Evolutionary conservation across 2,329 filamentous ascomycete genomes (phyloP).

Genomic region (Canariomyces notabilis): DNA sequence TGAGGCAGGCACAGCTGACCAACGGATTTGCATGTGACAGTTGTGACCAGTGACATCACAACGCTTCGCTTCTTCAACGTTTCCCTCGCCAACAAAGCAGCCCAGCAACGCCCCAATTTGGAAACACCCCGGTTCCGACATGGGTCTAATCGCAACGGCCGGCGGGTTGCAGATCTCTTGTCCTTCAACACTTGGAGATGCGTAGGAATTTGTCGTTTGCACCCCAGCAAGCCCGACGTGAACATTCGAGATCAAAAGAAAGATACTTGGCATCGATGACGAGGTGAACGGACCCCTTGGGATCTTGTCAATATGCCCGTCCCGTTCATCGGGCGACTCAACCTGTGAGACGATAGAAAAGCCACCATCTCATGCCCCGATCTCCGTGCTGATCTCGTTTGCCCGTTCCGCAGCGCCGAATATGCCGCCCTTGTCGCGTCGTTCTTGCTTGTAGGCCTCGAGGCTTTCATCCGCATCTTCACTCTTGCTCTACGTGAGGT

Average conservation of each 20-base stretch:
- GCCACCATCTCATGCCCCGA: constrained; percentile 4
- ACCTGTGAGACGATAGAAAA: constrained; percentile 39
- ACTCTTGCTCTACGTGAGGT: constrained; percentile 79
- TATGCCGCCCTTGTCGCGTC: constrained; percentile 84
- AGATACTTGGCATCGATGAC: constrained; percentile 12
- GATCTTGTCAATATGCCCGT: constrained; percentile 41
- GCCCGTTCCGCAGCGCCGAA: constrained; percentile 55
- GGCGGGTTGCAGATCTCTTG: too few relatives aligned
- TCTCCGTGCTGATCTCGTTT: neutral
- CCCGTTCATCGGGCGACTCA: constrained; percentile 49
- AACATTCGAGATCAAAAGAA: too few relatives aligned
- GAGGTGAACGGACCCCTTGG: constrained; percentile 7
- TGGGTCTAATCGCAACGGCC: too few relatives aligned
- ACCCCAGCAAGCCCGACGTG: neutral
- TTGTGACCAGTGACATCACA: constrained; percentile 19
- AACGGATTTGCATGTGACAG: constrained; percentile 14
- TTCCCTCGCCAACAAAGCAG: too few relatives aligned
- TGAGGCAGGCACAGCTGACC: constrained; percentile 7
- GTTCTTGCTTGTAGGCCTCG: constrained; percentile 74
- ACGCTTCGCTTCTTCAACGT: constrained; percentile 10
- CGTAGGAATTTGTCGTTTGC: too few relatives aligned
- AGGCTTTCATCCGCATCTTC: constrained; percentile 76
- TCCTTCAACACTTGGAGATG: too few relatives aligned
- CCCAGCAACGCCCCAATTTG: too few relatives aligned
- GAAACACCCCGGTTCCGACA: too few relatives aligned